phyloP scores from a whole-genome alignment of 179 eudicot genomes.

The Patellifolia procumbens region DNA sequence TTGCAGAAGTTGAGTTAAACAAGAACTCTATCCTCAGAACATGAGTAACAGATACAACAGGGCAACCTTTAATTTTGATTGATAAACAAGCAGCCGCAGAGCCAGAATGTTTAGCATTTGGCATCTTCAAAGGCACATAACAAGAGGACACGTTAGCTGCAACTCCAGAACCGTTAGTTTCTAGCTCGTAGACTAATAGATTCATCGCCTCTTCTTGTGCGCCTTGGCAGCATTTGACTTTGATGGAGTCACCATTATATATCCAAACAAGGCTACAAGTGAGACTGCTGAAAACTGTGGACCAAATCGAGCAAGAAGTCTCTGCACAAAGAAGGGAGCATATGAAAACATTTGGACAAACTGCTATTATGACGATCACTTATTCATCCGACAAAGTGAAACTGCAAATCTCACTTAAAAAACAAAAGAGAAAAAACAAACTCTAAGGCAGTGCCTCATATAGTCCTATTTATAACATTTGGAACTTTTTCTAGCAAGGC shows the following conservation, averaged over 20 bases:
- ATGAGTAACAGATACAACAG: not conserved
- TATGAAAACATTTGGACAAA: not conserved
- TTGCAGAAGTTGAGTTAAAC: not conserved
- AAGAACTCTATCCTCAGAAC: not conserved
- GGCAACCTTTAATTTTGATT: not conserved
- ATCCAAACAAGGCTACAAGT: slow-evolving; percentile 43
- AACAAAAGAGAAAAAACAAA: slow-evolving; percentile 1
- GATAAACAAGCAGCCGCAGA: not conserved
- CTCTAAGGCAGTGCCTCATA: not conserved
- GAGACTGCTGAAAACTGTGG: slow-evolving; percentile 55
- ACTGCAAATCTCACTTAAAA: not conserved
- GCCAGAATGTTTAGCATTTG: not conserved
- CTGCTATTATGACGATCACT: not conserved
- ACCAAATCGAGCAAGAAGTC: slow-evolving; percentile 40
- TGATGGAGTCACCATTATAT: slow-evolving; percentile 42
- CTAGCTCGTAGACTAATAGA: not conserved
- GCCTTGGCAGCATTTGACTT: slow-evolving; percentile 45
- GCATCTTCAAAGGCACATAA: not conserved
- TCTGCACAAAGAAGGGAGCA: slow-evolving; percentile 35
- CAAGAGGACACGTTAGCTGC: not conserved
- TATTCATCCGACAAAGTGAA: not conserved
- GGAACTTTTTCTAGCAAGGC: too few relatives aligned
- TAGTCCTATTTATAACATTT: too few relatives aligned
- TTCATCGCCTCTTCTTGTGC: slow-evolving; percentile 55
- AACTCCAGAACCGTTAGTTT: not conserved